These are phyloP conservation scores for Pleurotus tuber-regium DNA, from an alignment of 768 basidiomycete species.

Conservation along the genomic window DNA sequence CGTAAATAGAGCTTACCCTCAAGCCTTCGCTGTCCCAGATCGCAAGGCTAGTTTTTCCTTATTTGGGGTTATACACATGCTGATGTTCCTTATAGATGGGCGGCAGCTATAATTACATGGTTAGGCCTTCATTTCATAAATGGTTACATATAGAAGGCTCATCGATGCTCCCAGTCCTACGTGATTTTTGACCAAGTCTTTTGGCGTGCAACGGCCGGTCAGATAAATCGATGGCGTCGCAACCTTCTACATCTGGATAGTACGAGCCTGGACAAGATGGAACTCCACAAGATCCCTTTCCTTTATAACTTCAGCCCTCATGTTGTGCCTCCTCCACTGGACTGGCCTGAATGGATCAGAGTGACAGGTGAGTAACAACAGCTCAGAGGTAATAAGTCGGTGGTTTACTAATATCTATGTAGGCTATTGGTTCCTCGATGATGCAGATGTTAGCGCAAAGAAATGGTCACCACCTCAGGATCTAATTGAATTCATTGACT, in stretches of 20 bases:
- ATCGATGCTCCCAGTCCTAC: conserved; percentile 57
- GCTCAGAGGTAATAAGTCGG: neutral
- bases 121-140: conserved; percentile 23
- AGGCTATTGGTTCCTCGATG: conserved; percentile 98
- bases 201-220: conserved; percentile 92
- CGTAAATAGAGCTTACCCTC: conserved; percentile 78
- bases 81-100: conserved; percentile 66
- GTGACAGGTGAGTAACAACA: conserved; percentile 61
- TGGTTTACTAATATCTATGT: neutral
- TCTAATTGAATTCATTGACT: conserved; percentile 79
- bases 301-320: conserved; percentile 95
- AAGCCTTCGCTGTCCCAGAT: conserved; percentile 97
- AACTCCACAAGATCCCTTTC: conserved; percentile 97
- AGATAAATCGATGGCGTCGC: conserved; percentile 92
- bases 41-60: conserved; percentile 58
- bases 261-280: conserved; percentile 92
- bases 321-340: conserved; percentile 88
- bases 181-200: conserved; percentile 98
- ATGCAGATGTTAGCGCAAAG: conserved; percentile 83
- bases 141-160: conserved; percentile 8
- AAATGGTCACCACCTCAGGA: conserved; percentile 88
- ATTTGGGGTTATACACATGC: neutral
- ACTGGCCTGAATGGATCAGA: conserved; percentile 99
- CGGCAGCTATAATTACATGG: conserved; percentile 98
- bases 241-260: conserved; percentile 70